These are phyloP conservation scores for Fraxinus albicans DNA, from an alignment of 305 asterid species.

Conservation along the genomic window DNA sequence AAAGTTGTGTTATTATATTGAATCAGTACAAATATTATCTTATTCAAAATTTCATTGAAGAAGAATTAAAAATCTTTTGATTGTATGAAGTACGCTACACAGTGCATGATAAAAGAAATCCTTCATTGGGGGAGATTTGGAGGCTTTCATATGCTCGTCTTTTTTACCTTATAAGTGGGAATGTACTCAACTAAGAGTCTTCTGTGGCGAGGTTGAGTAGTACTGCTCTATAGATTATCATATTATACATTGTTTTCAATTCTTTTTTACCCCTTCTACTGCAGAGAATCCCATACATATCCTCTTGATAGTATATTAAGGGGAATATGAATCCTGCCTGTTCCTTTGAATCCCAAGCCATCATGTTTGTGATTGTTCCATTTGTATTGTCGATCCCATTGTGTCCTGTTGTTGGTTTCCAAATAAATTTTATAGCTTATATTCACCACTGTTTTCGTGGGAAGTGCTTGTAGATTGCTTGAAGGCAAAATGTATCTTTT, in stretches of 20 bases:
- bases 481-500: not conserved
- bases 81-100: not conserved
- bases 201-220: conserved; percentile 9
- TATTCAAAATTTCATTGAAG: not conserved
- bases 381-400: not conserved
- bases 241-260: not conserved
- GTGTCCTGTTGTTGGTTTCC: not conserved
- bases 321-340: not conserved
- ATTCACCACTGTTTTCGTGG: not conserved
- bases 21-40: not conserved
- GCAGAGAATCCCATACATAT: not conserved
- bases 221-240: not conserved
- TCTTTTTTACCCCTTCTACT: not conserved
- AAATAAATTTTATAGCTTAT: not conserved
- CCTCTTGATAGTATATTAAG: not conserved
- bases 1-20: conserved; percentile 1
- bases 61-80: not conserved
- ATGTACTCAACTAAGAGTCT: conserved; percentile 4
- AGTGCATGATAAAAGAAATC: not conserved
- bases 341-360: not conserved
- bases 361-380: not conserved
- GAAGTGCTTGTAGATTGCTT: not conserved
- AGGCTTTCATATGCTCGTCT: not conserved
- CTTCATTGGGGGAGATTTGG: conserved; percentile 10
- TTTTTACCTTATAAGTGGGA: not conserved